These are phyloP conservation scores for Lagenidium giganteum DNA, from an alignment of 352 stramenopile species.

Conservation along the genomic window DNA sequence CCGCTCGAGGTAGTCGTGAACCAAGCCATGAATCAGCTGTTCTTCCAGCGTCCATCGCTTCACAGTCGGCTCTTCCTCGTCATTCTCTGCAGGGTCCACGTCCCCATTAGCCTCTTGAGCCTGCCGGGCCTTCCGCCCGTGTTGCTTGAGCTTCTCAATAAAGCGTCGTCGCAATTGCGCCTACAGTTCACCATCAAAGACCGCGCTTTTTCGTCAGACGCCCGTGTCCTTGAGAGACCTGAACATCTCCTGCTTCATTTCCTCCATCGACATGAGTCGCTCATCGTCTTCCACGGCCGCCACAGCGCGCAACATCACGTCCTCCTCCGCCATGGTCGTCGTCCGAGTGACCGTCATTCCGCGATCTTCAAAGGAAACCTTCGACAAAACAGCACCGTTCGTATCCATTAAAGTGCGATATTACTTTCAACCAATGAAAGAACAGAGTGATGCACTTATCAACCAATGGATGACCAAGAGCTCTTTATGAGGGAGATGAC, in stretches of 20 bases:
- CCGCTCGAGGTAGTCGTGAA: constrained; percentile 48
- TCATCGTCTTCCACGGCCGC: background rate
- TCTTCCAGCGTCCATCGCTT: constrained; percentile 25
- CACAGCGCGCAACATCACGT: constrained; percentile 1
- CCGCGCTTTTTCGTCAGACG: no score
- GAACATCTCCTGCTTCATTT: constrained; percentile 71
- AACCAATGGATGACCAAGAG: no score
- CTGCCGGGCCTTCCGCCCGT: constrained; percentile 15
- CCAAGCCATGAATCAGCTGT: constrained; percentile 51
- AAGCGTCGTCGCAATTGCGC: constrained; percentile 60
- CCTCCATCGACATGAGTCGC: constrained; percentile 48
- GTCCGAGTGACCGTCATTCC: background rate
- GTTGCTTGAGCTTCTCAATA: constrained; percentile 63
- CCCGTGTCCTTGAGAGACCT: constrained; percentile 55
- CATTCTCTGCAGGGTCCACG: background rate
- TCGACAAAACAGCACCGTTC: constrained; percentile 1
- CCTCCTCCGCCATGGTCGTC: constrained; percentile 4
- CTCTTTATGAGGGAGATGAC: no score
- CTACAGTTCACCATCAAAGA: constrained; percentile 18
- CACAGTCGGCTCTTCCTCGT: constrained; percentile 1
- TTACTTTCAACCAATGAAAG: constrained; percentile 4
- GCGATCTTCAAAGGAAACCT: constrained; percentile 18
- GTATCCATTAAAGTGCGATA: no score
- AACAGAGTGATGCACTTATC: background rate
- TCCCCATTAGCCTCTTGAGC: constrained; percentile 2